Conservation (phyloP, 176 grass and related monocot species). For the Urochloa ruziziensis region DNA sequence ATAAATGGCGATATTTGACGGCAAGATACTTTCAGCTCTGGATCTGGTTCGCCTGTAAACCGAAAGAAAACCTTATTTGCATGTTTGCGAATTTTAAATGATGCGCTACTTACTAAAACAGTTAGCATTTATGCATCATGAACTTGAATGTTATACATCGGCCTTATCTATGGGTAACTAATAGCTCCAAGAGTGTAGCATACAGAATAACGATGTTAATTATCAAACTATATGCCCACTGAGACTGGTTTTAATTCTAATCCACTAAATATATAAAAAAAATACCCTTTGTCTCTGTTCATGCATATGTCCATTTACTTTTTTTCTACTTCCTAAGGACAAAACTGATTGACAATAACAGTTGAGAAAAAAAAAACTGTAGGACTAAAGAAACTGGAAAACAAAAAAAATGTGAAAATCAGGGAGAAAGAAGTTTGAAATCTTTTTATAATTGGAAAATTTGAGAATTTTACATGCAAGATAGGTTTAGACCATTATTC, state of each 20-base stretch:
- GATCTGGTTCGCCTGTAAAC: constrained; percentile 85
- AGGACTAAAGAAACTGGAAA: too few species aligned
- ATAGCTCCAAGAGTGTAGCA: too few species aligned
- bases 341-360: neutral
- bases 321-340: neutral
- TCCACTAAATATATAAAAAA: too few species aligned
- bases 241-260: neutral
- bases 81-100: neutral
- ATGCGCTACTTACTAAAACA: neutral
- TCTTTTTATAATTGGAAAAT: neutral
- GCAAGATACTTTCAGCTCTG: constrained; percentile 94
- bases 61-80: constrained; percentile 34
- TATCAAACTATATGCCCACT: neutral
- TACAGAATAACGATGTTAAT: neutral
- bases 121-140: neutral
- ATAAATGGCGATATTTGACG: constrained; percentile 99
- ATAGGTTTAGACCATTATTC: neutral
- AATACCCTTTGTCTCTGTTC: neutral
- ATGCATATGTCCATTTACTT: neutral
- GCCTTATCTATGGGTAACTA: neutral
- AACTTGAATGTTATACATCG: neutral
- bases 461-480: neutral
- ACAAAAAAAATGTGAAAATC: neutral
- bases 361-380: neutral
- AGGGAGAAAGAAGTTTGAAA: neutral